A percentile compares a stretch with the other conserved stretches of the same genome.
phyloP scores from a whole-genome alignment of 331 rosid species.

The Rosa hybrid region DNA sequence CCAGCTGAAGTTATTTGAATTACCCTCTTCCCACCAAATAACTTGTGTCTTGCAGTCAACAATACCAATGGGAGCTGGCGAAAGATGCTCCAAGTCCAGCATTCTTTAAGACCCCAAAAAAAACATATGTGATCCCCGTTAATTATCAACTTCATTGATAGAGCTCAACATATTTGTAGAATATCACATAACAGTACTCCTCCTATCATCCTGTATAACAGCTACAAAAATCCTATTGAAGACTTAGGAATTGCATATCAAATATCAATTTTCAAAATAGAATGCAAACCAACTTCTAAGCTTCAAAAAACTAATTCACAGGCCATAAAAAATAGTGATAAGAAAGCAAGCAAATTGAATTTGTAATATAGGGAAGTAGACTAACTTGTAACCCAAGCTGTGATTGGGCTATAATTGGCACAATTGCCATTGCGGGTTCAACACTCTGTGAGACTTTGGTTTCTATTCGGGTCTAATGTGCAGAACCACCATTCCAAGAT shows the following conservation, averaged over 20 bases:
- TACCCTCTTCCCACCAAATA: background rate
- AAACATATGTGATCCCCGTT: no score
- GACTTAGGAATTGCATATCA: background rate
- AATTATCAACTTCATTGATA: background rate
- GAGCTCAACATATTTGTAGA: background rate
- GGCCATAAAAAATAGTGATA: background rate
- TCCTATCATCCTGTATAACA: background rate
- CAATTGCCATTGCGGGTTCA: slow-evolving; percentile 65
- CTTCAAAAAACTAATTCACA: background rate
- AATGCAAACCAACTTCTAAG: background rate
- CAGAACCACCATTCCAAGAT: no score
- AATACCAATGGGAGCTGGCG: background rate
- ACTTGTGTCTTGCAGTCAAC: background rate
- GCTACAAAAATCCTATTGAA: slow-evolving; percentile 5
- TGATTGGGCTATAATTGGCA: slow-evolving; percentile 72
- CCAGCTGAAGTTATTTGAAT: no score
- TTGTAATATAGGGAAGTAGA: slow-evolving; percentile 23
- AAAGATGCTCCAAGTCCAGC: background rate
- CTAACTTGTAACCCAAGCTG: slow-evolving; percentile 91
- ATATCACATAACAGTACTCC: background rate
- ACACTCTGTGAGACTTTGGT: slow-evolving; percentile 55
- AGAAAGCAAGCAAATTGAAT: slow-evolving; percentile 15
- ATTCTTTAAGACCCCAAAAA: background rate
- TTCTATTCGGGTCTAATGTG: no score
- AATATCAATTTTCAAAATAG: background rate